Evolutionary conservation across 2,329 filamentous ascomycete genomes (phyloP).

Genomic region (Venturia effusa): DNA sequence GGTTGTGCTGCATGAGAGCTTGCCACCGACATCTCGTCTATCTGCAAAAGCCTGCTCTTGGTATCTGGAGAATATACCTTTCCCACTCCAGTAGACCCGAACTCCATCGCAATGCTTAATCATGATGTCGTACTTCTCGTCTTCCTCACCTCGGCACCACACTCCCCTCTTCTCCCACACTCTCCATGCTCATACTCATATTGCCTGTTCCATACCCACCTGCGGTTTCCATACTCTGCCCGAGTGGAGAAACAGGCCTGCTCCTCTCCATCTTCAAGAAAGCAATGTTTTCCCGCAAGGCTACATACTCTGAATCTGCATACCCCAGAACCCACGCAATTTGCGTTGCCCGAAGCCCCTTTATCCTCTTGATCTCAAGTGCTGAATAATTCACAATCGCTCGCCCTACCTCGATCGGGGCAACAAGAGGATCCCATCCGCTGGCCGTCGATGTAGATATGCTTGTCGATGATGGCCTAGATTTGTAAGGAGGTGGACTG

Average conservation of each 20-base stretch:
- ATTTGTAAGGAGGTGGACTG: background rate
- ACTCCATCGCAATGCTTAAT: background rate
- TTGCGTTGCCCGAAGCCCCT: slow-evolving; percentile 70
- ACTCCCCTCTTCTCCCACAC: slow-evolving; percentile 1
- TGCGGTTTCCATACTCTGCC: slow-evolving; percentile 2
- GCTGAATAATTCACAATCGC: slow-evolving; percentile 91
- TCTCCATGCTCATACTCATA: background rate
- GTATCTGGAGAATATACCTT: background rate
- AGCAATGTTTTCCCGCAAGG: slow-evolving; percentile 76
- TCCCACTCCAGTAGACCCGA: background rate
- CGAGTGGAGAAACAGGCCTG: slow-evolving; percentile 25
- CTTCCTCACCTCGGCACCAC: background rate
- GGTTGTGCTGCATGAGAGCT: background rate
- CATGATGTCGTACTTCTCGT: background rate
- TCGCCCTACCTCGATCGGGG: slow-evolving; percentile 64
- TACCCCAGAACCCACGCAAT: slow-evolving; percentile 77
- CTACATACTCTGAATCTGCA: slow-evolving; percentile 89
- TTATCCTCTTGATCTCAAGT: slow-evolving; percentile 71
- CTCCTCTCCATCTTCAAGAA: slow-evolving; percentile 43
- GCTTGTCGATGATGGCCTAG: background rate
- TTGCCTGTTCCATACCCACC: background rate
- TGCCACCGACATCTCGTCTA: background rate
- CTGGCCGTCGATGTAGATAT: slow-evolving; percentile 15
- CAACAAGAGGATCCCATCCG: slow-evolving; percentile 14
- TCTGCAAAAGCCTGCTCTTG: background rate